Evolutionary conservation across 768 basidiomycete species (phyloP), one percentile per base, ranked within the genome.

Genomic region (Tulasnella sp.): DNA sequence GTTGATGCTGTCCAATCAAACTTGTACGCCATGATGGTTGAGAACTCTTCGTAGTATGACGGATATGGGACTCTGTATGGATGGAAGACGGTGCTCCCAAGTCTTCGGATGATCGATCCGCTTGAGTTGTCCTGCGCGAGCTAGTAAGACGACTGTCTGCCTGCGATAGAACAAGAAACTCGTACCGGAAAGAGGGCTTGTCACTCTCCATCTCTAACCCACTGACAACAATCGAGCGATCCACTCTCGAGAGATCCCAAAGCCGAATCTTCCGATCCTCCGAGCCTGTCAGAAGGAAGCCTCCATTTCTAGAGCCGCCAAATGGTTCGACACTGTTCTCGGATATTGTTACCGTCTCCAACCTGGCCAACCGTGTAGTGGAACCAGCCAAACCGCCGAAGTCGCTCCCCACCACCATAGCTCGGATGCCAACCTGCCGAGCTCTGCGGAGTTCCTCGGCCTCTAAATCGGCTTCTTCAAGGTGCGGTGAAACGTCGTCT

Each of bases 221-320:
- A 82, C 92, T 95, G 76, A 99, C 84, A 26, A 98, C 88, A 0
- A 88, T 86, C 15, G 95, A 94, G 40, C 91, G 88, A 78, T 93
- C 91, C 37, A 91, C 83, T 81, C 88, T 89, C 10, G 86, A 89
- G 78, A 98, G 83, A 83, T 99, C 96, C 96, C 95, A 98, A 80
- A 94, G 86, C 35, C 95, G 88, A 55, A 99, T 87, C 81, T 91
- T 91, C 72, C 92, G 88, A 84, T 99, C 98, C 81, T 96, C 94
- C 0, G 96, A 97, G 1, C 94, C 97, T 32, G 89, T 95, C 39
- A 98, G 84, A 83, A 97, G 87, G 83, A 91, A 98, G 0, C 93
- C 94, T 44, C 88, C 86, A 51, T 40, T 40, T 29, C 39, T 73
- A 72, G 51, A 71, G 51, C 20, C 74, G 44, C 40, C 75, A 40